Conservation (phyloP, 2,329 filamentous ascomycete species). For the Samsoniella hepiali region DNA sequence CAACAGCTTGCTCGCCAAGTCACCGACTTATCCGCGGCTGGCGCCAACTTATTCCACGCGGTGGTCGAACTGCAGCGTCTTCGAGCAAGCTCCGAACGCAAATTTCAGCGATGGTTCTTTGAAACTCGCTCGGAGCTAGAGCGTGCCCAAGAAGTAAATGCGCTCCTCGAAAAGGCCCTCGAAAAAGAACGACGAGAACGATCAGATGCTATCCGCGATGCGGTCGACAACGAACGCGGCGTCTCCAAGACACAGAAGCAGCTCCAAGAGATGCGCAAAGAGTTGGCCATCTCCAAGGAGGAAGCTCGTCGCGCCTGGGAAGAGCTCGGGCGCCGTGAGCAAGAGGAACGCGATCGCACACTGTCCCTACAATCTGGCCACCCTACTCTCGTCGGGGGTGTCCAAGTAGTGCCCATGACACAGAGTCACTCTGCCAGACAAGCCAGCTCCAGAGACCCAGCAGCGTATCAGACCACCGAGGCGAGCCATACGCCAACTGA, state of each 20-base stretch:
- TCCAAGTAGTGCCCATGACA: slow-evolving; percentile 93
- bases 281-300: slow-evolving; percentile 91
- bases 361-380: slow-evolving; percentile 81
- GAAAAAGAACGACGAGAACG: slow-evolving; percentile 69
- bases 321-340: slow-evolving; percentile 87
- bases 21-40: slow-evolving; percentile 93
- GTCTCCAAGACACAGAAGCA: slow-evolving; percentile 74
- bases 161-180: slow-evolving; percentile 72
- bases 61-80: slow-evolving; percentile 94
- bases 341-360: slow-evolving; percentile 86
- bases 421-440: slow-evolving; percentile 61
- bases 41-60: slow-evolving; percentile 94
- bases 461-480: slow-evolving; percentile 29
- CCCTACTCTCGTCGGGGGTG: slow-evolving; percentile 84
- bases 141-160: slow-evolving; percentile 76
- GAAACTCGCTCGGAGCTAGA: slow-evolving; percentile 89
- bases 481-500: slow-evolving; percentile 8
- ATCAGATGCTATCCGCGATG: slow-evolving; percentile 63
- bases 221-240: slow-evolving; percentile 65
- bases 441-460: slow-evolving; percentile 40
- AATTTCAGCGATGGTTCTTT: slow-evolving; percentile 98
- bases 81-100: slow-evolving; percentile 90
- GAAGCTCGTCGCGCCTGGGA: slow-evolving; percentile 96
- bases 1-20: slow-evolving; percentile 91
- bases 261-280: slow-evolving; percentile 86